Percentiles rank a stretch among this genome's conserved stretches.
These are phyloP conservation scores for Yamadazyma olivae DNA, from an alignment of 805 yeast genomes.

Conservation along the genomic window DNA sequence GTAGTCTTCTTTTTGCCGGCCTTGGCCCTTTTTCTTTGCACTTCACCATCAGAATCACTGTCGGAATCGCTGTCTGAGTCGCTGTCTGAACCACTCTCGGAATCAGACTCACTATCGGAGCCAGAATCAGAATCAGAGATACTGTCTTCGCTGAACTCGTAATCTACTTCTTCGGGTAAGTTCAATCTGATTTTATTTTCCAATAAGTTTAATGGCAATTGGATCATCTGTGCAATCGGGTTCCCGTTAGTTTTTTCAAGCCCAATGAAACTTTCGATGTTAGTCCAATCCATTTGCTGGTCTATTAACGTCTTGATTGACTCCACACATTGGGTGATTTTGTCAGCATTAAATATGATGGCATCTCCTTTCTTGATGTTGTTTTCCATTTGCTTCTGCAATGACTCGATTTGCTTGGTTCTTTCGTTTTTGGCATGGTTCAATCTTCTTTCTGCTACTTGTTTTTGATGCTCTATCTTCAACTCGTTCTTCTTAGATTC, in stretches of 20 bases:
- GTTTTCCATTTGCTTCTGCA: conserved; percentile 58
- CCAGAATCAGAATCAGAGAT: conserved; percentile 12
- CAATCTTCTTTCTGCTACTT: conserved; percentile 70
- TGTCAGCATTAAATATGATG: conserved; percentile 63
- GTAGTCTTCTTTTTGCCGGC: conserved; percentile 2
- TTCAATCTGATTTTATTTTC: conserved; percentile 62
- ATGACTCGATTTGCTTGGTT: conserved; percentile 60
- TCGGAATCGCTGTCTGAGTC: conserved; percentile 13
- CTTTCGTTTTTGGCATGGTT: conserved; percentile 75
- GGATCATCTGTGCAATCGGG: conserved; percentile 57
- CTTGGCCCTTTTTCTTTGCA: conserved; percentile 4
- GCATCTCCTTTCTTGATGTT: conserved; percentile 71
- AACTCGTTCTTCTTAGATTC: conserved; percentile 78
- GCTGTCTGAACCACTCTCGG: conserved; percentile 35
- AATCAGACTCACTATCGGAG: conserved; percentile 22
- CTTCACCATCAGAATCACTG: conserved; percentile 14
- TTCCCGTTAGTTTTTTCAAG: conserved; percentile 69
- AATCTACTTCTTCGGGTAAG: conserved; percentile 44
- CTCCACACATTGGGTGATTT: conserved; percentile 67
- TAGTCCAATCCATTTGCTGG: conserved; percentile 92
- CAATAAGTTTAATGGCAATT: conserved; percentile 65
- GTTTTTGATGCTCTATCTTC: conserved; percentile 71
- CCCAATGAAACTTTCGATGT: conserved; percentile 71
- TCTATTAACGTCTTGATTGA: conserved; percentile 66
- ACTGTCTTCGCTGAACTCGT: conserved; percentile 16